These are phyloP conservation scores for Adansonia madagascariensis DNA, from an alignment of 441 rosid species.

Conservation along the genomic window DNA sequence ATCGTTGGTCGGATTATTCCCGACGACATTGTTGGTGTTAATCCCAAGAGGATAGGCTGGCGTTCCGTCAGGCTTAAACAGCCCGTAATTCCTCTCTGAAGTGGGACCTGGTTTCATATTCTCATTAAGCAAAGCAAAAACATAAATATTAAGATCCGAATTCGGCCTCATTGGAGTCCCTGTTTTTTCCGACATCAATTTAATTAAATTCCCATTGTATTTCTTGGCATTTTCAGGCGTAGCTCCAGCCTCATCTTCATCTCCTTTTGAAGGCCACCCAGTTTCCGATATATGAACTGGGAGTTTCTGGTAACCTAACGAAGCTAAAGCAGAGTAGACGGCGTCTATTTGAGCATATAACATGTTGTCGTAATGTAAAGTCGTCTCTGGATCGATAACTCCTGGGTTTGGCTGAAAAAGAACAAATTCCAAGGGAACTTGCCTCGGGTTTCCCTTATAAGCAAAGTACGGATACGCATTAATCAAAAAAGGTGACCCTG, in stretches of 20 bases:
- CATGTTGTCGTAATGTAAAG: constrained; percentile 90
- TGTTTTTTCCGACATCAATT: constrained; percentile 55
- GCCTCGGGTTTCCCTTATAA: constrained; percentile 77
- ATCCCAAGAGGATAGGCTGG: constrained; percentile 68
- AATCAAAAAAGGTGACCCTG: constrained; percentile 74
- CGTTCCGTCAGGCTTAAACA: constrained; percentile 85
- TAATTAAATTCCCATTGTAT: constrained; percentile 78
- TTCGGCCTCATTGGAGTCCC: constrained; percentile 80
- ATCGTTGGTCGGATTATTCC: constrained; percentile 33
- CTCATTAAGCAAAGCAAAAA: constrained; percentile 89
- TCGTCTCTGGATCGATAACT: constrained; percentile 59
- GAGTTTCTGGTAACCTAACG: constrained; percentile 64
- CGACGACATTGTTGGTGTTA: constrained; percentile 29
- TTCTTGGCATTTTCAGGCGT: constrained; percentile 76
- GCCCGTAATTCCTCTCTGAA: constrained; percentile 92
- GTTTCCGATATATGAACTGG: constrained; percentile 83
- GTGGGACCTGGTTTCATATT: constrained; percentile 92
- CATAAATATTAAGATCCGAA: constrained; percentile 56
- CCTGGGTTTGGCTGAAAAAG: constrained; percentile 81
- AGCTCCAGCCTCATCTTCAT: constrained; percentile 76
- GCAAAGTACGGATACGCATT: constrained; percentile 96
- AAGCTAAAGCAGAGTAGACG: constrained; percentile 62
- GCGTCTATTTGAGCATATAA: constrained; percentile 88
- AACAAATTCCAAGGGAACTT: constrained; percentile 74
- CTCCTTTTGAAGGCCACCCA: constrained; percentile 99